Base-by-base conservation (phyloP, 1,139 yeast species). In the Pichia inconspicua region DNA sequence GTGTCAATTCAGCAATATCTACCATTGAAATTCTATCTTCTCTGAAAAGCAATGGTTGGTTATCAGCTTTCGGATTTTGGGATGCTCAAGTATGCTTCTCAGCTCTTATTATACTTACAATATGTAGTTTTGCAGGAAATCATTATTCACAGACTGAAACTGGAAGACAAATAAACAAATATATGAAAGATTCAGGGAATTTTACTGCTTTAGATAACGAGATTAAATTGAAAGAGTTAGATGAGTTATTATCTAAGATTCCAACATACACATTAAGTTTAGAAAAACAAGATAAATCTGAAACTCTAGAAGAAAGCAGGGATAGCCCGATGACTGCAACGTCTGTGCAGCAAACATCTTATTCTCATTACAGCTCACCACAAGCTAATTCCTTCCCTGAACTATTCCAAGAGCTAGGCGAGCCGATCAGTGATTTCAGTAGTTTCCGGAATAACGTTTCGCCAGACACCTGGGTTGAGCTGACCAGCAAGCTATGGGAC, bases 51-150 rank as follows among this genome's bases (percentile, higher is more conserved):
- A 60, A 65, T 47, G 64, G 67, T 5, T 61, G 69, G 57, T 57
- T 74, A 19, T 74, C 75, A 40, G 60, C 66, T 22, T 64, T 71
- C 45, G 79, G 79, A 3, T 74, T 70, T 55, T 74, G 77, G 74
- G 80, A 75, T 58, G 68, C 75, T 41, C 74, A 74, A 53, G 74
- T 72, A 57, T 58, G 74, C 44, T 74, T 68, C 51, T 67, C 73
- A 2, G 70, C 78, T 7, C 41, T 53, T 6, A 43, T 53, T 0
- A 53, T 73, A 25, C 55, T 72, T 27, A 62, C 70, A n/a, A 60
- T 73, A 22, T 61, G 72, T 31, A 67, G 74, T 62, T 65, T 69
- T 3, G 54, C 54, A 19, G 70, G 68, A n/a, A 55, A 58, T 12
- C 46, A 56, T n/a, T 65, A 62, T 42, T 57, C 62, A 4, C 66